A percentile compares a stretch with the other conserved stretches of the same genome.
Evolutionary conservation across 495 filamentous ascomycete species (phyloP).

Genomic region (Aspergillus heteromorphus): DNA sequence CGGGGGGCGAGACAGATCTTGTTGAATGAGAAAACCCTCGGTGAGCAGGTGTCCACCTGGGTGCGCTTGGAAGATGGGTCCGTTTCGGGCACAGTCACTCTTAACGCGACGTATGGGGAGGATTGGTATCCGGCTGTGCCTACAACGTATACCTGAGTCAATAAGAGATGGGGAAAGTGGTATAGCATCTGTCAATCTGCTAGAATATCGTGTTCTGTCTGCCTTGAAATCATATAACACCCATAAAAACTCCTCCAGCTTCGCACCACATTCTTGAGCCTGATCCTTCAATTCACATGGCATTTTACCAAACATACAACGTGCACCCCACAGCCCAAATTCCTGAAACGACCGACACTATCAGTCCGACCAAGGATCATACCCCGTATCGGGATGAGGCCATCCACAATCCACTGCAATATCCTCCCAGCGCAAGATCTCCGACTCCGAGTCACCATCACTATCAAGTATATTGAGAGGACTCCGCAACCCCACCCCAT

Average conservation of each 20-base stretch:
- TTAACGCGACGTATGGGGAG: slow-evolving; percentile 64
- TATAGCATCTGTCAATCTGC: too few species aligned
- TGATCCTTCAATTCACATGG: too few species aligned
- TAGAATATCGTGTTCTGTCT: too few species aligned
- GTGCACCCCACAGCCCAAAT: too few species aligned
- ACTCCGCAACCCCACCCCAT: neutral
- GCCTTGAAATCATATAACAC: too few species aligned
- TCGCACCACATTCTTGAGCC: too few species aligned
- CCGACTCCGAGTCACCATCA: neutral
- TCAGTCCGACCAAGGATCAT: neutral
- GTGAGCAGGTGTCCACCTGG: slow-evolving; percentile 53
- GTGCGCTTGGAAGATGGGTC: slow-evolving; percentile 58
- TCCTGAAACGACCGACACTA: too few species aligned
- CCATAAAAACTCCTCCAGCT: too few species aligned
- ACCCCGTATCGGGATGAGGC: neutral
- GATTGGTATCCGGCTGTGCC: slow-evolving; percentile 29
- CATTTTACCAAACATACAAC: too few species aligned
- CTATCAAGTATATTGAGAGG: neutral
- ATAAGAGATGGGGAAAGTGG: too few species aligned
- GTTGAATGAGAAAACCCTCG: slow-evolving; percentile 33
- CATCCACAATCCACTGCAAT: neutral
- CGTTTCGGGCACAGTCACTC: slow-evolving; percentile 39
- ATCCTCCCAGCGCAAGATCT: neutral
- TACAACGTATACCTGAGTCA: neutral
- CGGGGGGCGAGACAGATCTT: slow-evolving; percentile 56